Evolutionary conservation across 345 rosid genomes (phyloP).

Genomic region (Cardiospermum halicacabum): DNA sequence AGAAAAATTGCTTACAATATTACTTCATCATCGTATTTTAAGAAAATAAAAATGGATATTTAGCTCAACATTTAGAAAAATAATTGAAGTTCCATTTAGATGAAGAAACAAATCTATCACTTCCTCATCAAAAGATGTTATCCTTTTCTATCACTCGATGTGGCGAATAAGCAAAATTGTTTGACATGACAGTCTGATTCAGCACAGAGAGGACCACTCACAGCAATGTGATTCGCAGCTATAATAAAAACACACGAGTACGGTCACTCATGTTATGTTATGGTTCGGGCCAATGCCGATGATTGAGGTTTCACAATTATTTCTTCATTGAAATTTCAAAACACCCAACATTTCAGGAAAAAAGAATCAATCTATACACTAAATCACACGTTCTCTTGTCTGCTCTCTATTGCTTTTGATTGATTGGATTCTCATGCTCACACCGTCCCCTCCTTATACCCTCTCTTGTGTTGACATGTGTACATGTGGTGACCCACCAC

Average conservation of each 20-base stretch:
- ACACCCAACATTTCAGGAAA: too few species aligned
- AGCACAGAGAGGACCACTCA: background rate
- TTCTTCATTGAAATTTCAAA: background rate
- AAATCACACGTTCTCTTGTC: background rate
- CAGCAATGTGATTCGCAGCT: constrained; percentile 21
- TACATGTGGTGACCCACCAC: background rate
- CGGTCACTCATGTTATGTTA: background rate
- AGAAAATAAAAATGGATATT: too few species aligned
- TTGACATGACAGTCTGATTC: too few species aligned
- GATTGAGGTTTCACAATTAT: background rate
- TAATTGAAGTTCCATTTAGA: too few species aligned
- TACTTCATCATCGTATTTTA: too few species aligned
- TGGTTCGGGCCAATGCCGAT: background rate
- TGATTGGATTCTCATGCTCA: background rate
- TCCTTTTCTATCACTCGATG: too few species aligned
- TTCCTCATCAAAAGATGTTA: too few species aligned
- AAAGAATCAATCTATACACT: background rate
- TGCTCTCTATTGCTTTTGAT: too few species aligned
- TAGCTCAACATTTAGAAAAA: too few species aligned
- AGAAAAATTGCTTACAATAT: too few species aligned
- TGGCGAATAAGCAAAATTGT: too few species aligned
- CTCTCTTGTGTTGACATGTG: constrained; percentile 2
- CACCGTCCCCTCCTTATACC: background rate
- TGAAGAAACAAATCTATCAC: too few species aligned
- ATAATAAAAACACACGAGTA: constrained; percentile 3